These are phyloP conservation scores for Isabelozyma gotoi DNA, from an alignment of 805 yeast genomes.

Conservation along the genomic window DNA sequence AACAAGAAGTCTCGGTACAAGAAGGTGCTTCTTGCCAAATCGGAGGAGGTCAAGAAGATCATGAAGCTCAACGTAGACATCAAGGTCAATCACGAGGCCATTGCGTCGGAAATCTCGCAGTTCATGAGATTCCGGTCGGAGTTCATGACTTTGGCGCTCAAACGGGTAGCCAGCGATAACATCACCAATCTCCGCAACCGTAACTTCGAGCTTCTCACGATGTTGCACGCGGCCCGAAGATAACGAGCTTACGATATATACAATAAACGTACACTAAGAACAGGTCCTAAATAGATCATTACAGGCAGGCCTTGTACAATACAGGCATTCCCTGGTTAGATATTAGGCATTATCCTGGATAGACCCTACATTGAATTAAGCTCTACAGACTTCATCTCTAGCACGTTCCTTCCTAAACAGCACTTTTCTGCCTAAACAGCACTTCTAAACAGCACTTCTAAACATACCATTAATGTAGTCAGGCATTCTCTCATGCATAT, in stretches of 20 bases:
- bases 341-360: too few relatives aligned
- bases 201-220: slow-evolving; percentile 3
- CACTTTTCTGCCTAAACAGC: too few relatives aligned
- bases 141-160: slow-evolving; percentile 38
- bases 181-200: slow-evolving; percentile 2
- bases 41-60: slow-evolving; percentile 43
- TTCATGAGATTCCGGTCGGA: slow-evolving; percentile 52
- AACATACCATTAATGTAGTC: too few relatives aligned
- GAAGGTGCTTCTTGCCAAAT: slow-evolving; percentile 36
- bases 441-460: too few relatives aligned
- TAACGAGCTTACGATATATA: too few relatives aligned
- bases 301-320: too few relatives aligned
- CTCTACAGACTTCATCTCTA: too few relatives aligned
- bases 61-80: slow-evolving; percentile 46
- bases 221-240: background rate
- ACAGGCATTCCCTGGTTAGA: too few relatives aligned
- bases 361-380: too few relatives aligned
- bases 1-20: slow-evolving; percentile 50
- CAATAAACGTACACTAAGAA: too few relatives aligned
- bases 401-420: too few relatives aligned
- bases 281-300: too few relatives aligned
- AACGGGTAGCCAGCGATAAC: slow-evolving; percentile 18
- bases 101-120: slow-evolving; percentile 64
- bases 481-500: background rate
- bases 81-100: slow-evolving; percentile 53